Evolutionary conservation across 2,329 filamentous ascomycete genomes (phyloP).

Genomic region (Cercospora brassicicola): DNA sequence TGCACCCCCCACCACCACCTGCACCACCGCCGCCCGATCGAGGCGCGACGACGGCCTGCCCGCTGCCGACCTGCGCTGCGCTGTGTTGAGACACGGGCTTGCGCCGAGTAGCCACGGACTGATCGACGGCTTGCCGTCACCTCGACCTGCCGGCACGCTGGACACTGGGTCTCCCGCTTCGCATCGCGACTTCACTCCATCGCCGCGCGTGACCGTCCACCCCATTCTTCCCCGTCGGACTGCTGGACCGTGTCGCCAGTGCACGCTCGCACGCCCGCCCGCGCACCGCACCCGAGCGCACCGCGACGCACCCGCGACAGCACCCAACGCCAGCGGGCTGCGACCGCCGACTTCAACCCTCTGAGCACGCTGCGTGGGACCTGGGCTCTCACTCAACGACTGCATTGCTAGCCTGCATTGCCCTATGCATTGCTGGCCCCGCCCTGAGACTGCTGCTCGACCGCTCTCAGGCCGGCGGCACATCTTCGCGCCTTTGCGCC

Average conservation of each 20-base stretch:
- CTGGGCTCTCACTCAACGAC: not conserved
- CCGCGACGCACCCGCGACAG: not conserved
- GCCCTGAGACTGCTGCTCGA: conserved; percentile 34
- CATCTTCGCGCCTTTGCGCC: conserved; percentile 17
- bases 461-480: conserved; percentile 32
- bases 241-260: not conserved
- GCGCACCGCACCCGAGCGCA: conserved; percentile 1
- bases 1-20: not conserved
- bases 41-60: not conserved
- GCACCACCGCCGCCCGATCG: not conserved
- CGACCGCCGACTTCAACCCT: not conserved
- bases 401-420: conserved; percentile 7
- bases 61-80: not conserved
- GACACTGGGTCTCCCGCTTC: conserved; percentile 12
- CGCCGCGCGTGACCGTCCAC: not conserved
- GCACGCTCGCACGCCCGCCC: not conserved
- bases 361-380: not conserved
- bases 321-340: not conserved
- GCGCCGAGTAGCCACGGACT: conserved; percentile 10
- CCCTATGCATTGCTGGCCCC: conserved; percentile 35
- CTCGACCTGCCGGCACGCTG: conserved; percentile 9
- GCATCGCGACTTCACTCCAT: conserved; percentile 3
- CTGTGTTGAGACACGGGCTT: not conserved
- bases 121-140: conserved; percentile 17
- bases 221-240: not conserved